A percentile compares a stretch with the other conserved stretches of the same genome.
phyloP scores from a whole-genome alignment of 495 filamentous ascomycete species.

The Neurospora pannonica region DNA sequence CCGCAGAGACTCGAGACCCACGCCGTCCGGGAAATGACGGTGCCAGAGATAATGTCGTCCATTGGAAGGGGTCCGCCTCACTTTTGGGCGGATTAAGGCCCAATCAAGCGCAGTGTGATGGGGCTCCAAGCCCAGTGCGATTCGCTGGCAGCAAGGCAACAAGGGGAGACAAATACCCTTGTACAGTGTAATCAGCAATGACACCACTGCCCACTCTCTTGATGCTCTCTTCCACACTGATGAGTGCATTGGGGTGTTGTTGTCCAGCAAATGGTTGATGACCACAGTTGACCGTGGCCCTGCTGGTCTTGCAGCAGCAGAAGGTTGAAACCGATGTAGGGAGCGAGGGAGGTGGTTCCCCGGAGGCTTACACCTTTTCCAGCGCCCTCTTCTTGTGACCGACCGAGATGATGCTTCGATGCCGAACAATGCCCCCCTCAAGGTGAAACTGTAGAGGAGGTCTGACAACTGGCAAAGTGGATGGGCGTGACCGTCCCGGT shows the following conservation, averaged over 20 bases:
- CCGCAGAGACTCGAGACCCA: not conserved
- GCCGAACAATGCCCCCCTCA: not conserved
- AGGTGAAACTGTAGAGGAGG: not conserved
- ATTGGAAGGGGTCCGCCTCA: constrained; percentile 14
- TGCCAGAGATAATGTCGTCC: constrained; percentile 3
- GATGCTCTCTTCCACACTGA: not conserved
- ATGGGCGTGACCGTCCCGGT: not conserved
- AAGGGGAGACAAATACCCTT: not conserved
- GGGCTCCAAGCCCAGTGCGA: constrained; percentile 5
- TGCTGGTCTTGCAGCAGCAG: not conserved
- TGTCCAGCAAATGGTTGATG: not conserved
- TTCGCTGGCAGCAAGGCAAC: constrained; percentile 11
- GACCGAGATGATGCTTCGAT: not conserved
- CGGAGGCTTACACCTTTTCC: not conserved
- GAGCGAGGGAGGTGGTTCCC: not conserved
- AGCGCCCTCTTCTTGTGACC: not conserved
- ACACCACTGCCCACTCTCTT: not conserved
- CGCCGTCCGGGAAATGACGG: constrained; percentile 6
- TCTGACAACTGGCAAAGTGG: not conserved
- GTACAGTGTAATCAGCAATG: not conserved
- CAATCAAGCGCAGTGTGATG: constrained; percentile 13
- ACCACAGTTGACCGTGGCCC: not conserved
- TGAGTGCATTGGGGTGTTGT: too few relatives aligned
- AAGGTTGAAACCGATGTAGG: not conserved
- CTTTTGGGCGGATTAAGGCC: constrained; percentile 6